phyloP scores from a whole-genome alignment of 2,329 filamentous ascomycete genomes.

The Domatiomyces catenatus region DNA sequence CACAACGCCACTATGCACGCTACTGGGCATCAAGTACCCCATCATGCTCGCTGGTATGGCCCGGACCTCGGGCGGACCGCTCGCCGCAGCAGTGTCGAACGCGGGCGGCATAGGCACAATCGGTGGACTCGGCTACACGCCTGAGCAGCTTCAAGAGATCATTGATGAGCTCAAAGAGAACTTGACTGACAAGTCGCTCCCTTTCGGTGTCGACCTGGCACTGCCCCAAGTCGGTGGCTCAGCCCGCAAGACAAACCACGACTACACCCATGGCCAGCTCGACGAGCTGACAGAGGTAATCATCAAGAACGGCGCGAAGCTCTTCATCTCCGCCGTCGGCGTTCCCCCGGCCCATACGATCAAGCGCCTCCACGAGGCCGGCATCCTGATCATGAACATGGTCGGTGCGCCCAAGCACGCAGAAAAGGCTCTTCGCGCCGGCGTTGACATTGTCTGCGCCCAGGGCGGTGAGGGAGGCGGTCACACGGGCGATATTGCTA shows the following conservation, averaged over 20 bases:
- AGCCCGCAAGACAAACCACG: conserved; percentile 83
- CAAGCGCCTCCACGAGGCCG: conserved; percentile 59
- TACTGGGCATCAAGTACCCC: conserved; percentile 74
- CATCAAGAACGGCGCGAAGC: conserved; percentile 63
- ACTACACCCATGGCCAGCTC: conserved; percentile 81
- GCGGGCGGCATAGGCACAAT: conserved; percentile 62
- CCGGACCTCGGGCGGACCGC: conserved; percentile 57
- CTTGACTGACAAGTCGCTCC: conserved; percentile 50
- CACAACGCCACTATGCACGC: conserved; percentile 59
- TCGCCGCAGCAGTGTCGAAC: conserved; percentile 78
- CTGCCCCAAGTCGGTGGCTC: conserved; percentile 73
- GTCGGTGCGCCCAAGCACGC: conserved; percentile 86
- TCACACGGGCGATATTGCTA: conserved; percentile 78
- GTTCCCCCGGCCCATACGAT: conserved; percentile 64
- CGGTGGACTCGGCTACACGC: conserved; percentile 51
- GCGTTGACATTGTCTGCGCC: conserved; percentile 80
- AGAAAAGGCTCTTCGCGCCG: conserved; percentile 68
- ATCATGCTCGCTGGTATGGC: conserved; percentile 93
- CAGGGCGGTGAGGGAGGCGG: conserved; percentile 90
- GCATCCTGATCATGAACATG: conserved; percentile 92
- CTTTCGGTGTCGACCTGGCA: conserved; percentile 84
- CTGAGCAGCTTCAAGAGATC: conserved; percentile 60
- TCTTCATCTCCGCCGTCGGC: conserved; percentile 81
- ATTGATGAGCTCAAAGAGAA: conserved; percentile 72
- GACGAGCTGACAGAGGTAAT: conserved; percentile 78